Evolutionary conservation across 805 yeast genomes (phyloP), one percentile per base, ranked within the genome.

Genomic region (Kodamaea sagamina): DNA sequence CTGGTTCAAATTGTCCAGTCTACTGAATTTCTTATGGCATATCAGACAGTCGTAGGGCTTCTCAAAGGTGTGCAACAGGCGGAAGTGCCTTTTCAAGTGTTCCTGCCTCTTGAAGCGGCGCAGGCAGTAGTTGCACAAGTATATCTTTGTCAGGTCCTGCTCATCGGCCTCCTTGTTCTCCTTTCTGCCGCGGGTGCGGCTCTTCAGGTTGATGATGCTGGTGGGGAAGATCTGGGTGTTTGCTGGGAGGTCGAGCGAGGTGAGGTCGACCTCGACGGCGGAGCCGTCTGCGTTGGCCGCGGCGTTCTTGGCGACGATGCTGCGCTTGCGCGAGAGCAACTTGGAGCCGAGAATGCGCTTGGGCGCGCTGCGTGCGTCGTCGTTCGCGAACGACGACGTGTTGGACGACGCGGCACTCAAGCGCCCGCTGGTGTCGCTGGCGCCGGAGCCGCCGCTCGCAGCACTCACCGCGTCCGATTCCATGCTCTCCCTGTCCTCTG

Each of bases 51-150:
- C 77, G 59, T 72, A 82, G 0, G 89, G 92, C 59, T 82, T 84
- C 44, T 82, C 88, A 43, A 81, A 74, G 25, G 85, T 83, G 55
- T 85, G 93, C 47, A 85, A 68, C 13, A 88, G 80, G 45, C 90
- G 67, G 57, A 81, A 78, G 54, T 85, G 93, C 47, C 93, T 72
- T 58, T 82, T 83, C 52, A 85, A 64, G 60, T 85, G 93, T 55
- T 85, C 93, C 58, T 84, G 88, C 51, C 93, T 72, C 57, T 82
- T 80, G 63, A 85, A 85, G 28, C 76, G 57, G 51, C 90, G 72
- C 37, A 76, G 71, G 59, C 92, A 84, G 54, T 72, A 75, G 24
- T 76, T 77, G 59, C 90, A 84, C 22, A 77, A 76, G 56, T 75
- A 84, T 32, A 79, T 79, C 61, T 82, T 82, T 8, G 74, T 39